These are phyloP conservation scores for Kluyveromyces starmeri DNA, from an alignment of 805 yeast species.

Conservation along the genomic window DNA sequence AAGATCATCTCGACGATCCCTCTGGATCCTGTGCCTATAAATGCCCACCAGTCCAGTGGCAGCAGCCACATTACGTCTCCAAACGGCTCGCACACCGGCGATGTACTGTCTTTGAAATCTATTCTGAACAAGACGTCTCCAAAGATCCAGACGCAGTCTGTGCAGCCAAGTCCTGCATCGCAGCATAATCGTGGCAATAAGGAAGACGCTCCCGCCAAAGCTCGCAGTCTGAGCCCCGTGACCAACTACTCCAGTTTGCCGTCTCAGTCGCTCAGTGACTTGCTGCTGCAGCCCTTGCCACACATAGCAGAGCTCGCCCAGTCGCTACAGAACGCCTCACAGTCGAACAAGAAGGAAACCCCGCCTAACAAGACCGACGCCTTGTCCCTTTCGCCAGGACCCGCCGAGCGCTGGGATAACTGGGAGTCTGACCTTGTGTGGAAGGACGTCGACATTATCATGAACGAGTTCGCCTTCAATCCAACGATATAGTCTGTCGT, in stretches of 20 bases:
- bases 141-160: slow-evolving; percentile 18
- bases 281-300: background rate
- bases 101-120: slow-evolving; percentile 14
- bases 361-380: too few relatives aligned
- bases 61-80: slow-evolving; percentile 16
- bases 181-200: too few relatives aligned
- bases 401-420: slow-evolving; percentile 32
- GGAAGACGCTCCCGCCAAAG: too few relatives aligned
- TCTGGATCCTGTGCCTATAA: slow-evolving; percentile 72
- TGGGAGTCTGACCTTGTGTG: slow-evolving; percentile 38
- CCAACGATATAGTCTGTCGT: slow-evolving; percentile 38
- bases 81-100: slow-evolving; percentile 11
- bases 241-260: too few relatives aligned
- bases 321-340: background rate
- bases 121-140: slow-evolving; percentile 16
- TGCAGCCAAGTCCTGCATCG: slow-evolving; percentile 23
- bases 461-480: slow-evolving; percentile 89
- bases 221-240: too few relatives aligned
- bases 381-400: slow-evolving; percentile 23
- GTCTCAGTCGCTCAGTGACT: background rate
- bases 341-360: background rate
- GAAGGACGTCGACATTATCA: slow-evolving; percentile 81
- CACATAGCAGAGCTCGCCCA: background rate
- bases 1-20: slow-evolving; percentile 72
- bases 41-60: slow-evolving; percentile 19